phyloP scores from a whole-genome alignment of 139 green algal genomes.

The Micractinium conductrix region DNA sequence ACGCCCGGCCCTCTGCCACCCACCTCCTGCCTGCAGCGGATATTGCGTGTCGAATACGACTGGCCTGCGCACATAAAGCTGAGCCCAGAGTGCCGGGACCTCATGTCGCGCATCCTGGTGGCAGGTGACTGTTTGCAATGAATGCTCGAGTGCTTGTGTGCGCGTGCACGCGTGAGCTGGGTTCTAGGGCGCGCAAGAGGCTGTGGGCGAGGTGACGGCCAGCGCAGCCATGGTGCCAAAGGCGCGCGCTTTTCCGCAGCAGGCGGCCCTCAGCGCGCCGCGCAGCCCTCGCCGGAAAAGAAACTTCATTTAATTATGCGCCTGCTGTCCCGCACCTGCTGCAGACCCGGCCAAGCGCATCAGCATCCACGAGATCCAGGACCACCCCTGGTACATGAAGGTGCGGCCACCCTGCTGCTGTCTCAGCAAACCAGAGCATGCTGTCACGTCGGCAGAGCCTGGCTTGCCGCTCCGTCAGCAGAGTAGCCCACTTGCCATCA shows the following conservation, averaged over 20 bases:
- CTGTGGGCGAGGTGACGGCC: no score
- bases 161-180: background rate
- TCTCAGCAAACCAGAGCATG: no score
- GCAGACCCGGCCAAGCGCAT: constrained; percentile 64
- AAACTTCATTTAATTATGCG: background rate
- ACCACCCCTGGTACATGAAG: constrained; percentile 90
- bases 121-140: constrained; percentile 23
- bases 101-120: constrained; percentile 75
- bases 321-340: background rate
- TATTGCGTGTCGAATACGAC: constrained; percentile 84
- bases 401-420: no score
- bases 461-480: no score
- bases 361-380: constrained; percentile 75
- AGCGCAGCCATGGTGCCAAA: no score
- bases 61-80: constrained; percentile 69
- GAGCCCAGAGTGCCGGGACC: constrained; percentile 73
- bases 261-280: no score
- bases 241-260: background rate
- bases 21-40: constrained; percentile 60
- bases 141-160: background rate
- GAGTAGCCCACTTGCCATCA: no score
- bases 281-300: no score
- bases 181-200: background rate
- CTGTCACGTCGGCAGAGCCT: no score
- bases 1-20: no score